Percentiles rank a stretch among this genome's conserved stretches.
phyloP scores from a whole-genome alignment of 106 monocot species.

The Dioscorea dumetorum region DNA sequence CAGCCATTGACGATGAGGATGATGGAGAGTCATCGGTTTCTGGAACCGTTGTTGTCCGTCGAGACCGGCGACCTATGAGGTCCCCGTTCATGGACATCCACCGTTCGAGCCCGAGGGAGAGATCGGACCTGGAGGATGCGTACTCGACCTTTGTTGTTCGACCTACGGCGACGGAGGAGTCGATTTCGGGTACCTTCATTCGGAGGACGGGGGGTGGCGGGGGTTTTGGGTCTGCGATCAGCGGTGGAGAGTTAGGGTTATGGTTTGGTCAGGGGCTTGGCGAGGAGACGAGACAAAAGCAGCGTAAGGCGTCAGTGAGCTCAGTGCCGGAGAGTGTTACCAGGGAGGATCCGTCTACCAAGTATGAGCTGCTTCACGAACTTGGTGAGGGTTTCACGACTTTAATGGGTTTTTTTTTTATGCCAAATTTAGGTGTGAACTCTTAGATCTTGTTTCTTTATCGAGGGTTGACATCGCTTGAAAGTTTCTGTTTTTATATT shows the following conservation, averaged over 20 bases:
- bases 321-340: slow-evolving; percentile 77
- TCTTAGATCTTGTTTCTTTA: too few relatives aligned
- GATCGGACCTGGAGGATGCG: slow-evolving; percentile 34
- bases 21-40: slow-evolving; percentile 13
- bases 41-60: slow-evolving; percentile 71
- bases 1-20: slow-evolving; percentile 22
- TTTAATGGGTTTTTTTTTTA: too few relatives aligned
- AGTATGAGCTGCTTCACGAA: slow-evolving; percentile 92
- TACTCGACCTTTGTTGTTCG: slow-evolving; percentile 63
- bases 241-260: slow-evolving; percentile 26
- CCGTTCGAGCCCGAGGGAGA: slow-evolving; percentile 31
- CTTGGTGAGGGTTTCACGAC: slow-evolving; percentile 51
- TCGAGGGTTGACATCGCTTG: too few relatives aligned
- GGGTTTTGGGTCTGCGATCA: slow-evolving; percentile 62
- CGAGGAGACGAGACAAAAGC: slow-evolving; percentile 19
- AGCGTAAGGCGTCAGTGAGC: slow-evolving; percentile 78
- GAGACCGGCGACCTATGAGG: slow-evolving; percentile 21
- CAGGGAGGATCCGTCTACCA: slow-evolving; percentile 83
- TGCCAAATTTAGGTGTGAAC: too few relatives aligned
- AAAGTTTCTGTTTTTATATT: too few relatives aligned
- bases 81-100: slow-evolving; percentile 36
- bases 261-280: slow-evolving; percentile 4
- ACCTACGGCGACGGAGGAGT: slow-evolving; percentile 31
- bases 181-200: slow-evolving; percentile 52
- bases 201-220: slow-evolving; percentile 23